Evolutionary conservation across 2,329 filamentous ascomycete species (phyloP), one percentile per base, ranked within the genome.

Genomic region (Waltergamsia citrina): DNA sequence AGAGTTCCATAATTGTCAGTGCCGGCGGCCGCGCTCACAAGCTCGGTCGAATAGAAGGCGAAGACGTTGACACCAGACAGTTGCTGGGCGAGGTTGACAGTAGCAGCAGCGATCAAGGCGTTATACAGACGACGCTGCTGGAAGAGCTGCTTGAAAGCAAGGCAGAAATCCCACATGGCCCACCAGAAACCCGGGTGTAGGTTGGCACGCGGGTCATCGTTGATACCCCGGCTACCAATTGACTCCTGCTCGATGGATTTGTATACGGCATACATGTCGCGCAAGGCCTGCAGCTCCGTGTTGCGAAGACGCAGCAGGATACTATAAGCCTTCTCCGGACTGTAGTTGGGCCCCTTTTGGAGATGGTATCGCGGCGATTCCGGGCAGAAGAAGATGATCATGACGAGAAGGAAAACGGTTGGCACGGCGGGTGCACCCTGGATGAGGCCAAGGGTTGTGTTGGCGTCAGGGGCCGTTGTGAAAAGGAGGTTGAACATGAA

Each of bases 331-430:
- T 53, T 54, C 30, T 52, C 43, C 1, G 57, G 56, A 21, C 51
- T 48, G 29, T 57, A 60, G 25, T 54, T 54, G 4, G 53, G 48
- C 6, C 55, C 56, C 14, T 48, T 51, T n/a, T 57, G 51, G 43
- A 63, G 54, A 36, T 61, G 58, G 33, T 59, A 65, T 0, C 60
- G 53, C 4, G 61, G 61, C 10, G 57, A 61, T 33, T 64, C 60
- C 6, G 60, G 57, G 21, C 59, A 63, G 34, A 62, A 57, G 12
- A 47, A 56, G 9, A 62, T 28, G 2, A 48, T 38, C 2, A 56
- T 41, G 14, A 59, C 34, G 11, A 64, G 47, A 12, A 62, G 45
- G 5, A 34, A 38, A 2, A 62, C 42, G 6, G 53, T 46, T 1
- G 61, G 60, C 1, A 63, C 57, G 10, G 57, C 36, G 2, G 60